Evolutionary conservation across 768 basidiomycete genomes (phyloP), one percentile per base, ranked within the genome.

Genomic region (Lactifluus hygrophoroides): DNA sequence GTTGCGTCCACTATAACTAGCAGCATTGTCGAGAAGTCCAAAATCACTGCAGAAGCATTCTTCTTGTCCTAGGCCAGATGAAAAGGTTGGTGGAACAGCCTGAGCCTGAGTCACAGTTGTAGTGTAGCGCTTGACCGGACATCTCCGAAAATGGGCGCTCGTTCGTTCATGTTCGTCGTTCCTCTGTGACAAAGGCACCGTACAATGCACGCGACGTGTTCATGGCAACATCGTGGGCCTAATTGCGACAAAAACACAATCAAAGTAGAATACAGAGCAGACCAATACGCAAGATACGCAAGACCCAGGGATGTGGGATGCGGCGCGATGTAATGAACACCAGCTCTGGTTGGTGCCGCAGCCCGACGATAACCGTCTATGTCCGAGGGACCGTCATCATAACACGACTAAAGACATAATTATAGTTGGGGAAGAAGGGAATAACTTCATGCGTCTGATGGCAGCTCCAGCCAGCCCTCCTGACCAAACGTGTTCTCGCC

Each of bases 401-500:
- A 60, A 51, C 54, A 56, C 38, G 40, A 38, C 37, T 45, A 48
- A 45, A 55, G 23, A 45, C 59, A 60, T 60, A 60, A 60, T 60
- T 60, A 60, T 57, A 56, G 42, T 51, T 44, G 40, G 37, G 44
- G 17, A 35, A 8, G 27, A 19, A 32, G 28, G 37, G 23, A 11
- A 56, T 19, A 50, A 45, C 40, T 50, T 64, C 61, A 64, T 38
- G 54, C 51, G 56, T 64, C 61, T 50, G 47, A 62, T 40, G 61
- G 51, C 43, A 64, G 19, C 30, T 64, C 64, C 46, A 57, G 51
- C 64, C 64, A 64, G 13, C 48, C 64, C 45, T 54, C 57, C 56
- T 49, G 57, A 50, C 94, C 92, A 66, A 96, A 96, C 35, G 90
- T 94, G 75, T 96, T 96, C 88, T 96, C 94, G 59, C 94, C 94